These are phyloP conservation scores for Phytophthora ohioensis DNA, from an alignment of 352 stramenopile species.

Conservation along the genomic window DNA sequence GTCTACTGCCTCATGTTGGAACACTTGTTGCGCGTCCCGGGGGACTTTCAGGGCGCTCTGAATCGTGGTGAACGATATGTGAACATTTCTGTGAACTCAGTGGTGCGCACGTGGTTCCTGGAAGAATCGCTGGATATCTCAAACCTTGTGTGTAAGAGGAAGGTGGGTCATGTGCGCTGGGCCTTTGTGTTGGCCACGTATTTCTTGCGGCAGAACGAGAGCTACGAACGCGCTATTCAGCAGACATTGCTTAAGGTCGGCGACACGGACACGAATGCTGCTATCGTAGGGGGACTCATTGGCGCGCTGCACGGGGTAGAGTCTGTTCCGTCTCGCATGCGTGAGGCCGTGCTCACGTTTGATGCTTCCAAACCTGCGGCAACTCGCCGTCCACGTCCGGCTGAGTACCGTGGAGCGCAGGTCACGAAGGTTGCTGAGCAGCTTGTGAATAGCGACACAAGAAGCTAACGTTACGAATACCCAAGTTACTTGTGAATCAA, in stretches of 20 bases:
- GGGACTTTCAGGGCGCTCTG: slow-evolving; percentile 48
- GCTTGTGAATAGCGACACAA: slow-evolving; percentile 25
- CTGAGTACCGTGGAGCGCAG: slow-evolving; percentile 40
- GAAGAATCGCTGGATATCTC: slow-evolving; percentile 52
- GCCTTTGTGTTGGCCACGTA: slow-evolving; percentile 59
- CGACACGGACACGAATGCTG: slow-evolving; percentile 71
- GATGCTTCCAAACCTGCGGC: slow-evolving; percentile 37
- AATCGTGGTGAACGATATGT: slow-evolving; percentile 49
- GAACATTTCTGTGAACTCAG: slow-evolving; percentile 28
- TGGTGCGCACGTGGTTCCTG: slow-evolving; percentile 54
- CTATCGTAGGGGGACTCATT: slow-evolving; percentile 60
- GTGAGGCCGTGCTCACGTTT: slow-evolving; percentile 49
- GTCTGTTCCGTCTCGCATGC: slow-evolving; percentile 55
- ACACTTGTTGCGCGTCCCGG: slow-evolving; percentile 49
- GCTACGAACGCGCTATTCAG: slow-evolving; percentile 56
- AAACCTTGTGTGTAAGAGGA: slow-evolving; percentile 39
- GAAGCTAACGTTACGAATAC: background rate
- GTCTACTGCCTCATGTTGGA: slow-evolving; percentile 65
- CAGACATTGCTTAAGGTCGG: slow-evolving; percentile 61
- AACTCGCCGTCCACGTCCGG: slow-evolving; percentile 39
- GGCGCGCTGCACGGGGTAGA: slow-evolving; percentile 57
- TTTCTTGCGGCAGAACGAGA: slow-evolving; percentile 49
- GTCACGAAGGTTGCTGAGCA: slow-evolving; percentile 35
- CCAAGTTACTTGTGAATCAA: too few species aligned
- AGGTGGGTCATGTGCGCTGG: slow-evolving; percentile 59